Percentiles rank a stretch among this genome's conserved stretches.
These are phyloP conservation scores for Friedmanniomyces endolithicus DNA, from an alignment of 495 filamentous ascomycete species.

Conservation along the genomic window DNA sequence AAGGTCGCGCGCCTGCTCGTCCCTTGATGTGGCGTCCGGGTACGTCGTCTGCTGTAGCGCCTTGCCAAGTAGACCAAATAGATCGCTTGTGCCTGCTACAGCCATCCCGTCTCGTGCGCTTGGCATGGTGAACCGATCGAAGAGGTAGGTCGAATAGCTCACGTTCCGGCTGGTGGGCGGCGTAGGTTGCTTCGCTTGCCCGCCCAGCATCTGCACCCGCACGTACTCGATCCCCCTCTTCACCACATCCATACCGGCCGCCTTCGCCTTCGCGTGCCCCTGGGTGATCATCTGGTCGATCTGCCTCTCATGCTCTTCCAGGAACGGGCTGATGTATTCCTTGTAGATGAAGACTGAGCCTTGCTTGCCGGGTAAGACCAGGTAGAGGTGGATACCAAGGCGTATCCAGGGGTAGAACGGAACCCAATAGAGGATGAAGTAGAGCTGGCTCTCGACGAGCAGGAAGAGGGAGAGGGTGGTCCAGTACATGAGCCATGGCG, in stretches of 20 bases:
- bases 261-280: slow-evolving; percentile 65
- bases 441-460: slow-evolving; percentile 74
- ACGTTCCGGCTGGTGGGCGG: slow-evolving; percentile 38
- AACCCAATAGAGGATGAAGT: slow-evolving; percentile 76
- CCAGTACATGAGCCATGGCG: slow-evolving; percentile 99
- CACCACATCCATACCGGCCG: slow-evolving; percentile 68
- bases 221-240: slow-evolving; percentile 64
- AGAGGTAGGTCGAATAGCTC: slow-evolving; percentile 10
- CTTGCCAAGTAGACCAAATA: slow-evolving; percentile 63
- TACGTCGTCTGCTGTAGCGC: slow-evolving; percentile 45
- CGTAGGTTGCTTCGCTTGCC: slow-evolving; percentile 41
- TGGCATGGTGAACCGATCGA: slow-evolving; percentile 64
- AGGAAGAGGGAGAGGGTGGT: slow-evolving; percentile 73
- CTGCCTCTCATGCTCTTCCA: slow-evolving; percentile 70
- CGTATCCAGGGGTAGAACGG: slow-evolving; percentile 94
- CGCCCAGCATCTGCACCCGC: slow-evolving; percentile 59
- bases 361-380: slow-evolving; percentile 92
- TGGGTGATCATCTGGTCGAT: slow-evolving; percentile 84
- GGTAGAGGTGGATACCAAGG: slow-evolving; percentile 77
- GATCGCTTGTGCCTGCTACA: slow-evolving; percentile 42
- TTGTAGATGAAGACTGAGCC: slow-evolving; percentile 78
- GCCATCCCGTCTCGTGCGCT: slow-evolving; percentile 36
- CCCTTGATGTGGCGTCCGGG: slow-evolving; percentile 32
- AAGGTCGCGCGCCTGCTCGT: slow-evolving; percentile 40
- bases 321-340: slow-evolving; percentile 74